Conservation (phyloP, 345 rosid species). For the Heritiera fomes region DNA sequence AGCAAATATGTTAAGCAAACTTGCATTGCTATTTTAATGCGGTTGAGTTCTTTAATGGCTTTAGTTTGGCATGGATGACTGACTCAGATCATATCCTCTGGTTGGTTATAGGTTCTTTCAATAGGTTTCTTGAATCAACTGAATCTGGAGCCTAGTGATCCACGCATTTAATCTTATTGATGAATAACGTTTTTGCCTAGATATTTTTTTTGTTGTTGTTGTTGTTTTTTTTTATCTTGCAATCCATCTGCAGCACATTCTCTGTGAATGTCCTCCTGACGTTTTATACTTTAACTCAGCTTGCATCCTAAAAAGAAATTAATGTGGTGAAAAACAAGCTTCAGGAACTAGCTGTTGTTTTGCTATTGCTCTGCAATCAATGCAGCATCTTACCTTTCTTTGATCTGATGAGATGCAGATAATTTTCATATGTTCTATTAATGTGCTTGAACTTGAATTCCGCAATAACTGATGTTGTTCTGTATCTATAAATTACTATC, state of each 20-base stretch:
- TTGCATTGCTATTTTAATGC: background rate
- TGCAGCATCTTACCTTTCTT: background rate
- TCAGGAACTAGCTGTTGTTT: background rate
- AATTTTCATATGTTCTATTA: background rate
- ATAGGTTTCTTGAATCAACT: background rate
- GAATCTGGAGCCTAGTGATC: background rate
- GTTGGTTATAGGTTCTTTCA: background rate
- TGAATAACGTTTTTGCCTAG: background rate
- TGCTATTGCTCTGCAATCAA: background rate
- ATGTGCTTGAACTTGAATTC: background rate
- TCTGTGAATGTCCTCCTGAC: background rate
- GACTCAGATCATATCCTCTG: background rate
- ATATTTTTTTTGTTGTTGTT: too few species aligned
- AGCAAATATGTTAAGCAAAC: conserved; percentile 6
- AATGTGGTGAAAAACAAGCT: background rate
- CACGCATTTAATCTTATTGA: background rate
- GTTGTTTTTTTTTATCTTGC: background rate
- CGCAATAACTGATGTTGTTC: background rate
- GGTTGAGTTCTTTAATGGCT: background rate
- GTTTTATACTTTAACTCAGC: background rate
- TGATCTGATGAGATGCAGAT: background rate
- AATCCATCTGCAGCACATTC: background rate
- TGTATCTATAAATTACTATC: background rate
- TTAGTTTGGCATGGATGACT: background rate
- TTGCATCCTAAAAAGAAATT: background rate